Conservation (phyloP, 768 basidiomycete species). For the Mrakia hoshinonis region DNA sequence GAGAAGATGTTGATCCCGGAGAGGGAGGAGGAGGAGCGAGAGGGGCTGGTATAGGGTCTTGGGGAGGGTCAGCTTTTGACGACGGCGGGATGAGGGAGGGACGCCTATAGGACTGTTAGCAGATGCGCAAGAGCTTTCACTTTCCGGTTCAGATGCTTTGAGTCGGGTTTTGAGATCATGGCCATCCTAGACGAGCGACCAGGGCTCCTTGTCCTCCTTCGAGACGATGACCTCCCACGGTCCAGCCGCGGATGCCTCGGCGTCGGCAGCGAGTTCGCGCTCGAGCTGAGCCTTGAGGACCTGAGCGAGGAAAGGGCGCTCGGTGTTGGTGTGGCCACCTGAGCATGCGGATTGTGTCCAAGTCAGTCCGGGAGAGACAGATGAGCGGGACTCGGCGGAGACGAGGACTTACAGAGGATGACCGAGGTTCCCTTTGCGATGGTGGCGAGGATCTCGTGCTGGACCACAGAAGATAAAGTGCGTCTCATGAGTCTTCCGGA, state of each 20-base stretch:
- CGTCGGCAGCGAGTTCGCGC: constrained; percentile 44
- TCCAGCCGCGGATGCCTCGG: neutral
- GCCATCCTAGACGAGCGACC: constrained; percentile 7
- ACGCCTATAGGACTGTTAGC: neutral
- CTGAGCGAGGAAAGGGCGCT: constrained; percentile 74
- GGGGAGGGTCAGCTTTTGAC: neutral
- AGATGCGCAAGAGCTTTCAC: neutral
- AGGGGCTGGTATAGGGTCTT: neutral
- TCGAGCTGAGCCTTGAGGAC: constrained; percentile 59
- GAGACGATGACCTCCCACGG: constrained; percentile 59
- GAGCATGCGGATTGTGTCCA: constrained; percentile 17
- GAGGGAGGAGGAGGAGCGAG: neutral
- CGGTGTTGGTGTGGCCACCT: constrained; percentile 92
- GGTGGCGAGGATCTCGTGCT: constrained; percentile 83
- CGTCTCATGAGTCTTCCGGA: too few relatives aligned
- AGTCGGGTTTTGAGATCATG: neutral
- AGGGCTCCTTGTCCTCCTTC: constrained; percentile 61
- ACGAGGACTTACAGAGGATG: constrained; percentile 59
- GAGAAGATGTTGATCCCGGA: constrained; percentile 1
- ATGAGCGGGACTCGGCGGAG: neutral
- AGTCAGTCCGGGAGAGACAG: neutral
- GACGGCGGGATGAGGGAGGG: neutral
- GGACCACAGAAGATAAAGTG: too few relatives aligned
- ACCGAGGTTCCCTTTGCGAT: constrained; percentile 68
- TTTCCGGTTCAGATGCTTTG: neutral